Base-by-base conservation (phyloP, 805 yeast species). In the Ogataea henricii region DNA sequence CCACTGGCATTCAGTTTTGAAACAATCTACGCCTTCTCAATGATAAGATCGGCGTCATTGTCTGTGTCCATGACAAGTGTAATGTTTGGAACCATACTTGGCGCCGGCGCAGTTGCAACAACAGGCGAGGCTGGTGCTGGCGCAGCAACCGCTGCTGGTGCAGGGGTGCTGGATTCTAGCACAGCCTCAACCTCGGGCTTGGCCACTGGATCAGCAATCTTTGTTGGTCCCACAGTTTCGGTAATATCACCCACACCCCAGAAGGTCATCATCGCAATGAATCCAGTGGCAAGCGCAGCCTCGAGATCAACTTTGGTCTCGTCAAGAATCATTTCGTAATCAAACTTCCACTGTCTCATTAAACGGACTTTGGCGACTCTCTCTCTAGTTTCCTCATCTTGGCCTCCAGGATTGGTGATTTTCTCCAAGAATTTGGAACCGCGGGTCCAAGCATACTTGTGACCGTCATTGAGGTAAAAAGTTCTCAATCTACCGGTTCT, bases 231-330 rank as follows among this genome's bases (percentile, higher is more conserved):
- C 39, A 74, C 68, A 21, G 83, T 77, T 45, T 72, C 75, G 13
- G 82, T 77, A 51, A 66, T 67, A 59, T 72, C 78, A 43, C 82
- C 83, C 42, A 70, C 61, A 18, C 82, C 81, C 88, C 88, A 82
- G 63, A 81, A 82, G n/a, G 85, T 78, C 67, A 79, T 69, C 83
- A 82, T 81, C 16, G 85, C 72, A 45, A 79, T 64, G 55, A 82
- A 82, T 1, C 76, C 85, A 6, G 87, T 80, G n/a, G 82, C 78
- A 43, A 83, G 59, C 2, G 79, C 85, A 35, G 75, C 67, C 46
- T 77, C 78, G n/a, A 68, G 60, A 57, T 78, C 82, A 22, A 79
- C 65, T 52, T 70, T 67, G 1, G 58, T 44, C 43, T 71, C 76
- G 60, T 81, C 85, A 22, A 82, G 62, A 27, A 77, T 62, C 49